Evolutionary conservation across 495 filamentous ascomycete genomes (phyloP), one percentile per base, ranked within the genome.

Genomic region (Aspergillus saccharolyticus): DNA sequence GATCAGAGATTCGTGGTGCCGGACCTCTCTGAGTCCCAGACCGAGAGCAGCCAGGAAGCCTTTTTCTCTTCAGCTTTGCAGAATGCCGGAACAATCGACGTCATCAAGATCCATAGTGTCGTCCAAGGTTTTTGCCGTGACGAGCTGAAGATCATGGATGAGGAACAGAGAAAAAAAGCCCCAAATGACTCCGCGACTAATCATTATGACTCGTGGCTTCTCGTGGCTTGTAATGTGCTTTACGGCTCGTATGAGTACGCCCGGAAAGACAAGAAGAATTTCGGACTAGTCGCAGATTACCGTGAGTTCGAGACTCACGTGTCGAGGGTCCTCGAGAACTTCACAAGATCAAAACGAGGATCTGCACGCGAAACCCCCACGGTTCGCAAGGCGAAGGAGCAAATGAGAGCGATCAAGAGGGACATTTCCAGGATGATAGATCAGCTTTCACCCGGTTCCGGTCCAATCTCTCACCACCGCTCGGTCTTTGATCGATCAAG

Each of bases 61-160:
- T 73, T 71, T 20, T 74, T 74, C 28, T 66, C 33, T 39, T 15
- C 70, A 0, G 56, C 74, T 0, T 79, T 78, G 44, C 69, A 74
- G 1, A 81, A 80, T 20, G 76, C 78, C 42, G 66, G 62, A 10
- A 58, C 60, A 1, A 80, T 90, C 19, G 89, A 91, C 52, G 79
- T 91, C 33, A 77, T 93, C 30, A 84, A 86, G 30, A 78, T 93
- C 44, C 89, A 91, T 66, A 86, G 82, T 30, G 88, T 93, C 1
- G 87, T 91, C 6, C 90, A 93, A 64, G 85, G 82, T 0, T 91
- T 91, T 53, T 90, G 89, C 57, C 81, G 87, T 17, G 87, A 90
- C 62, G 79, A 82, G 20, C 70, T 94, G 4, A 78, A 78, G 19
- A 78, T 81, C 52, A 72, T 66, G 59, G 77, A 83, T 39, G 74